Evolutionary conservation across 345 rosid genomes (phyloP), one percentile per base, ranked within the genome.

Genomic region (Melaleuca alternifolia): DNA sequence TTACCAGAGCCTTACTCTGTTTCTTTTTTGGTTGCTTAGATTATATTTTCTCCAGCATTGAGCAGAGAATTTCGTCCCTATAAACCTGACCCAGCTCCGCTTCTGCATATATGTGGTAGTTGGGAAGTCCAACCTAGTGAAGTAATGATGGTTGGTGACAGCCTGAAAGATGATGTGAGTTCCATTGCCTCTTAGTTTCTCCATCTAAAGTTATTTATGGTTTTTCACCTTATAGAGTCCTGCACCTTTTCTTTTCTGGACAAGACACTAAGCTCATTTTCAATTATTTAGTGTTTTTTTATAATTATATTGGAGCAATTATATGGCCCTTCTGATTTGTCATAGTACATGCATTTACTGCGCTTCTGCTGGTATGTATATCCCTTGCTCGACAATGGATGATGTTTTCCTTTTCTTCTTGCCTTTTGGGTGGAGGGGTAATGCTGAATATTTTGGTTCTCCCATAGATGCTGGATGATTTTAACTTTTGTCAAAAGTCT

Each of bases 81-180:
- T 89, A 97, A 96, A 88, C 99, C 98, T 54, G 94, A 96, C 88
- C 99, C 99, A 50, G 98, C 94, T 90, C 99, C 99, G 41, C 84
- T 97, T 77, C 93, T 96, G 59, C 96, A 95, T 90, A 97, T 97
- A 28, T 97, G 99, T 89, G 94, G 98, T 48, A 51, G 90, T 33
- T 96, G 99, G 99, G 93, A 88, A 56, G 90, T 97, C 87, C 92
- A 93, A 89, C 97, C 98, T 57, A 90, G 88, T 54, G 96, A 97
- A 92, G 96, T 97, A 87, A 92, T 97, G 91, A 97, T 97, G 99
- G 92, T 97, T 79, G 99, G 99, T 18, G 99, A 97, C 89, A 97
- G 98, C 92, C 96, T 97, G 65, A 96, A 94, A 91, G 99, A 97
- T 93, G 99, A 97, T 90, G 99, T 94, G 85, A 92, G 98, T 89